These are phyloP conservation scores for Fusarium buharicum DNA, from an alignment of 2,329 filamentous ascomycete species.

Conservation along the genomic window DNA sequence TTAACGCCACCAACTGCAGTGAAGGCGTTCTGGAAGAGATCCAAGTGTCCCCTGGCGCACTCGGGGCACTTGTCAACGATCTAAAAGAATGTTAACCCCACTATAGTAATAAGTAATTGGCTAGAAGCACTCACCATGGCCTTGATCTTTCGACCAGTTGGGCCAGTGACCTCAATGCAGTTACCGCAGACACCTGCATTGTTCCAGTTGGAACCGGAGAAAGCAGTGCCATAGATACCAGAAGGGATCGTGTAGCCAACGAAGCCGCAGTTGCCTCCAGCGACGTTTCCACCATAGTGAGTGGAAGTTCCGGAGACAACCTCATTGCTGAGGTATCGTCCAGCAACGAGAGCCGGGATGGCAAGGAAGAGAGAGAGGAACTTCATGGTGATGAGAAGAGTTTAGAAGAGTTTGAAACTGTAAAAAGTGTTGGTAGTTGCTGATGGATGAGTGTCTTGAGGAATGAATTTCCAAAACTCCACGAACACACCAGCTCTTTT, in stretches of 20 bases:
- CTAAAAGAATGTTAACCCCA: constrained; percentile 36
- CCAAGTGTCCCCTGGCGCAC: constrained; percentile 55
- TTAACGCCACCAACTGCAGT: constrained; percentile 50
- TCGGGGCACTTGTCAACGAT: constrained; percentile 59
- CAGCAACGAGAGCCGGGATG: constrained; percentile 37
- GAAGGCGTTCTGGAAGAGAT: constrained; percentile 58
- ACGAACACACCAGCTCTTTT: constrained; percentile 4
- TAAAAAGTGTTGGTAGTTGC: not conserved
- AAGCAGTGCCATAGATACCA: constrained; percentile 69
- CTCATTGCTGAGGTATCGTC: constrained; percentile 24
- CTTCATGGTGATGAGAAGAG: constrained; percentile 36
- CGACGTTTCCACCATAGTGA: constrained; percentile 65
- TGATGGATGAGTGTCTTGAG: not conserved
- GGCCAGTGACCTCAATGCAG: constrained; percentile 69
- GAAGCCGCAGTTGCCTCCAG: constrained; percentile 72
- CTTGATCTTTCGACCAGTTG: constrained; percentile 63
- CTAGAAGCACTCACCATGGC: constrained; percentile 64
- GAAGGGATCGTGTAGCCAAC: constrained; percentile 69
- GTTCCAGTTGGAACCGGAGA: constrained; percentile 68
- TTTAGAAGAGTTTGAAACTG: not conserved
- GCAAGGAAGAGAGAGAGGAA: constrained; percentile 32
- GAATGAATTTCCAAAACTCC: not conserved
- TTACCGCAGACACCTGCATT: constrained; percentile 66
- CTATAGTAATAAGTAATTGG: accelerated
- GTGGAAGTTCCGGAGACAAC: constrained; percentile 49